phyloP scores from a whole-genome alignment of 495 filamentous ascomycete genomes.

The Aspergillus carlsbadensis region DNA sequence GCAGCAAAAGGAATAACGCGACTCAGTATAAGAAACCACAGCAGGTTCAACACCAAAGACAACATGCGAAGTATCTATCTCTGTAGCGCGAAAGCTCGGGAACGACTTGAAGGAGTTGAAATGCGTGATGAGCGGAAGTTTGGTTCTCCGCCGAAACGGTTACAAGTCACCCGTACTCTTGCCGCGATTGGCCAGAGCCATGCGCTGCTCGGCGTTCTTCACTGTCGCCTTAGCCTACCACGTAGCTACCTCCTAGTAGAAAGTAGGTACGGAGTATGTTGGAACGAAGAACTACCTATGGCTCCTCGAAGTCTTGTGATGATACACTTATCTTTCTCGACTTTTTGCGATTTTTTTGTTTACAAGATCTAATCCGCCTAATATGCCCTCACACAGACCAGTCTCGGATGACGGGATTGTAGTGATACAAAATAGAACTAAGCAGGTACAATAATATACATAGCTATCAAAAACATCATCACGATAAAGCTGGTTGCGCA shows the following conservation, averaged over 20 bases:
- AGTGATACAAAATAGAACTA: conserved; percentile 3
- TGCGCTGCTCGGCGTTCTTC: no score
- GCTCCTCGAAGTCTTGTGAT: no score
- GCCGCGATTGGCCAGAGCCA: not conserved
- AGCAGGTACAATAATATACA: conserved; percentile 36
- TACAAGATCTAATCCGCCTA: no score
- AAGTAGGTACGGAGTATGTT: no score
- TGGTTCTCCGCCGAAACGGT: not conserved
- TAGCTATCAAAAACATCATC: conserved; percentile 22
- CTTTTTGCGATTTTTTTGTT: no score
- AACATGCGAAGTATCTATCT: no score
- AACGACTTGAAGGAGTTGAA: not conserved
- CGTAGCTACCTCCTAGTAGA: no score
- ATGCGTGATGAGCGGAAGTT: not conserved
- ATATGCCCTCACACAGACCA: not conserved
- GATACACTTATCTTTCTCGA: no score
- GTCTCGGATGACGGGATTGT: not conserved
- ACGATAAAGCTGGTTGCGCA: not conserved
- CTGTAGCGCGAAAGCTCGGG: no score
- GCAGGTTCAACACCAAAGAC: not conserved
- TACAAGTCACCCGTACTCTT: no score
- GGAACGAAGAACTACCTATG: no score
- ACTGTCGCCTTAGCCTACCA: no score
- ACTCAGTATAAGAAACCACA: not conserved
- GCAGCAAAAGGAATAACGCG: not conserved